Evolutionary conservation across 805 yeast genomes (phyloP), one percentile per base, ranked within the genome.

Genomic region (Saccharomycopsis sp.): DNA sequence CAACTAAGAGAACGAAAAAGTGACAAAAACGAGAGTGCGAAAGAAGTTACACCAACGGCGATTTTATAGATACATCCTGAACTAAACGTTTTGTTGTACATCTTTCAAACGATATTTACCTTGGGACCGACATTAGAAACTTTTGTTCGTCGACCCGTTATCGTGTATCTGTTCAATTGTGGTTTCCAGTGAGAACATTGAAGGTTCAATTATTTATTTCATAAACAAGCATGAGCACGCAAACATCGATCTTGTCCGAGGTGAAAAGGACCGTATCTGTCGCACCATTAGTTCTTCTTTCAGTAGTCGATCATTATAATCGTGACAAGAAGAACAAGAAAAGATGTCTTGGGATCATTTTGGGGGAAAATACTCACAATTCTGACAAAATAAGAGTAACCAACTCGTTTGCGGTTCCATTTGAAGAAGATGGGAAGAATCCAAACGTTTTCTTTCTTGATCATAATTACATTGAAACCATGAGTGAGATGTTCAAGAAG

Each of bases 401-500:
- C 40, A 92, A 92, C 64, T 81, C 94, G 19, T 92, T 85, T 66
- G 99, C 97, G 6, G 83, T 92, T 37, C 99, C 99, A 1, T 92
- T 92, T 57, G 98, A 92, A 63, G 99, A 92, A 59, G 98, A 92
- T 57, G 94, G 82, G 34, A 81, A 76, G 60, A 83, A 86, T 59
- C 74, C 95, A 2, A 79, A 77, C 16, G 96, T 94, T 34, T 92
- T 97, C 97, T 92, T 92, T 57, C 66, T 92, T 53, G 98, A 92
- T 59, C 98, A 92, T 64, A 89, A 92, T 59, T 92, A 80, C 60
- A 85, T 92, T 45, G 97, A 89, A 57, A 75, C 83, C 41, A 92
- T 92, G 99, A 80, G 87, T 50, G 96, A 87, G 52, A 92, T 92
- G 99, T 89, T 87, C 65, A 86, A 84, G 59, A 92, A 94, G 61